phyloP scores from a whole-genome alignment of 2,329 filamentous ascomycete species.

The Lachnellula willkommii region DNA sequence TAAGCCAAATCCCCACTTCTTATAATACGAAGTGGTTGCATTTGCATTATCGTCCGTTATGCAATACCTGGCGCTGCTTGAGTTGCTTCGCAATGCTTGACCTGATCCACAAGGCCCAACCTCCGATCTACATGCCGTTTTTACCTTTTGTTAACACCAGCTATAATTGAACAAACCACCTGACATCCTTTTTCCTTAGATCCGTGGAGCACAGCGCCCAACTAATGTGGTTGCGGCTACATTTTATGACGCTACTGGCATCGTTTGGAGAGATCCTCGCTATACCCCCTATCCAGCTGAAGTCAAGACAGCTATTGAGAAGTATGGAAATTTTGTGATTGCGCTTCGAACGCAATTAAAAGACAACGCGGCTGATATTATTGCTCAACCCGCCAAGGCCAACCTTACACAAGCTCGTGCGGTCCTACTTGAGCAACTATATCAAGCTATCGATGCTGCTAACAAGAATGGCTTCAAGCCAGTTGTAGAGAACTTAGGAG shows the following conservation, averaged over 20 bases:
- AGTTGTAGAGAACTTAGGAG: slow-evolving; percentile 53
- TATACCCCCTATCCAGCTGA: slow-evolving; percentile 26
- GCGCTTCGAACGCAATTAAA: slow-evolving; percentile 29
- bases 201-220: slow-evolving; percentile 33
- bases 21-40: too few species aligned
- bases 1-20: slow-evolving; percentile 15
- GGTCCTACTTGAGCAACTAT: slow-evolving; percentile 44
- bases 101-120: too few species aligned
- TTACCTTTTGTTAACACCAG: not conserved
- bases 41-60: too few species aligned
- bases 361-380: slow-evolving; percentile 22
- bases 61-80: too few species aligned
- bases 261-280: slow-evolving; percentile 41
- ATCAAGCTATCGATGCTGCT: slow-evolving; percentile 48
- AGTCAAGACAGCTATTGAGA: slow-evolving; percentile 28
- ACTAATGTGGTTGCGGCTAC: slow-evolving; percentile 42
- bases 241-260: slow-evolving; percentile 49
- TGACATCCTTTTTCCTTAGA: slow-evolving; percentile 13
- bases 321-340: slow-evolving; percentile 29
- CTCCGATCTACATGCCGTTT: not conserved
- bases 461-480: slow-evolving; percentile 50
- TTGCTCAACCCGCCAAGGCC: slow-evolving; percentile 26
- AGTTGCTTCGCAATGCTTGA: too few species aligned
- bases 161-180: not conserved
- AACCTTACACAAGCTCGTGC: slow-evolving; percentile 39